Base-by-base conservation (phyloP, 2,329 filamentous ascomycete genomes). In the Fusarium sp. region DNA sequence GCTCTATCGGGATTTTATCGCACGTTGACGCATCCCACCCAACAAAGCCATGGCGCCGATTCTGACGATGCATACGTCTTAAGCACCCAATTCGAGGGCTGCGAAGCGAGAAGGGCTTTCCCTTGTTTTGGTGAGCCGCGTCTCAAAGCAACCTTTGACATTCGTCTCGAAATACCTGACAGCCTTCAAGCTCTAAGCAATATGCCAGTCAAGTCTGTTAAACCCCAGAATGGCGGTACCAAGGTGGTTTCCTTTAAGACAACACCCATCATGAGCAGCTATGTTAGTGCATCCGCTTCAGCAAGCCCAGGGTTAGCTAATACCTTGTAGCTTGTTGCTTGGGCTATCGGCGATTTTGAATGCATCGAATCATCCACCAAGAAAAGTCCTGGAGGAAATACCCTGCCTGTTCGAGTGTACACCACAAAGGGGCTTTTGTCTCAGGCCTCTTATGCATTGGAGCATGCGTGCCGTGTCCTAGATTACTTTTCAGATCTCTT, bases 111-210 rank as follows among this genome's bases (percentile, higher is more conserved):
- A 75, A 90, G 95, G 75, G 95, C 96, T 7, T 98, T 98, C 84
- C 97, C 97, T 58, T 98, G 96, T 85, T 98, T 98, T 80, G 97
- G 98, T 81, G 97, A 99, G 85, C 97, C 97, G 40, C 97, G 97
- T 79, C 89, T 98, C 73, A 98, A 99, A 85, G 94, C 96, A 12
- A 96, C 95, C 5, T 98, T 98, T 81, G 95, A 98, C 82, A 93
- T 99, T 70, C 89, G 95, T 80, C 93, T 98, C 72, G 95, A 98
- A 84, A 89, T 98, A 47, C 95, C 97, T 11, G 91, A 93, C 71
- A 95, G 25, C 25, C 43, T 47, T 1, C 43, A 47, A 27, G 22
- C 25, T 15, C 25, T 47, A 11, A 27, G 43, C 12, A 47, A 47
- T 47, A 47, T 47, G 43, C 43, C 43, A 27, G 20, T 47, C 20